Evolutionary conservation across 2,329 filamentous ascomycete genomes (phyloP), one percentile per base, ranked within the genome.

Genomic region (Xenoacremonium recifei): DNA sequence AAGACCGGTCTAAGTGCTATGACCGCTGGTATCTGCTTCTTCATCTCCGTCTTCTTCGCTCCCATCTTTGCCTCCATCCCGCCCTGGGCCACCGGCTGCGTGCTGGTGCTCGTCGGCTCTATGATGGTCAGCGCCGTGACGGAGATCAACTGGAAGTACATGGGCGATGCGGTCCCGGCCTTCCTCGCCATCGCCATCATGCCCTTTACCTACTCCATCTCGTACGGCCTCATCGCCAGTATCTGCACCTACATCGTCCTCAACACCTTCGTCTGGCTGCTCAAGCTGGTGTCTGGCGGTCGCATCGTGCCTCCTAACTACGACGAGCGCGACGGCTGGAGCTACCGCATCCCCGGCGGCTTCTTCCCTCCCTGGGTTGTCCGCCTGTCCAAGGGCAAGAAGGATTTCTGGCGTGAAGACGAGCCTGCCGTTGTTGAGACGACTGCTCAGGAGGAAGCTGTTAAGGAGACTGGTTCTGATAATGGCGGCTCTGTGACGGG

Each of bases 1-100:
- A 84, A 84, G 59, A 95, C 89, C 0, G 89, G 89, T 13, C 68
- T 95, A n/a, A 93, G 89, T 0, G 82, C 88, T 35, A 87, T 92
- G 64, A 72, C 80, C 13, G 84, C 87, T 0, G 89, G 89, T 5
- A 42, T 95, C 37, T 90, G 85, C 68, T 95, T 95, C 73, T 85
- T 95, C 70, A 80, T 95, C 60, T 81, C 87, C 43, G 79, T 95
- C 47, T 95, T 95, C 74, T 95, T 95, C 61, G 89, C 89, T 0
- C 89, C 89, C 0, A 92, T 95, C 43, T 95, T 95, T 59, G 89
- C 89, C 9, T 91, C 87, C 0, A 93, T 95, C 44, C 89, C 89
- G 4, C 84, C 89, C 0, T 95, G 88, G 87, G 89, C 89, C 3
- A 95, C 89, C 0, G 89, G 89, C 35, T 90, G 86, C 61, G 90